Conservation (phyloP, 164 flowering plant genomes). For the Vitis rupestris region DNA sequence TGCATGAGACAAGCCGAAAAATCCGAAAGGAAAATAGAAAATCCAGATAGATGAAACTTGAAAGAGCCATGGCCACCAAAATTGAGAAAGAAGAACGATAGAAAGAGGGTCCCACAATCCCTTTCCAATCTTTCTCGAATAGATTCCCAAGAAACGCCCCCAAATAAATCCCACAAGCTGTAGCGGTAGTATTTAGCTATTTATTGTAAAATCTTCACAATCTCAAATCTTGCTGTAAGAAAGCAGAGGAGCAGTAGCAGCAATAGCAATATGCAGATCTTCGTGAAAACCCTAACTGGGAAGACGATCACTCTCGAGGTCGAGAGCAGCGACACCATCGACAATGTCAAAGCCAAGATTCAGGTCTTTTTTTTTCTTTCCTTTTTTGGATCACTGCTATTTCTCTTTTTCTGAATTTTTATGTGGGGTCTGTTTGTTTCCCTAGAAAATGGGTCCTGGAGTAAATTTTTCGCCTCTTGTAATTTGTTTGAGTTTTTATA, state of each 20-base stretch:
- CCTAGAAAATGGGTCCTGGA: neutral
- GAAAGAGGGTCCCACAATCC: too few relatives aligned
- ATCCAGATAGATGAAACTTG: too few relatives aligned
- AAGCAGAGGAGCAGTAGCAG: neutral
- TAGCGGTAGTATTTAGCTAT: too few relatives aligned
- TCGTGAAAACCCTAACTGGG: slow-evolving; percentile 45
- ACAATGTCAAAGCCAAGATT: slow-evolving; percentile 45
- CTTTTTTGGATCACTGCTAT: neutral
- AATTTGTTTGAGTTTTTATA: neutral
- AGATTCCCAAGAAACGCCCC: too few relatives aligned
- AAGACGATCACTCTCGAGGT: slow-evolving; percentile 47
- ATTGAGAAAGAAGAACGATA: too few relatives aligned
- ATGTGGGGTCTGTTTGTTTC: neutral
- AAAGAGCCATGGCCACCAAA: too few relatives aligned
- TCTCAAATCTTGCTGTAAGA: neutral
- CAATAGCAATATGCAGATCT: slow-evolving; percentile 41
- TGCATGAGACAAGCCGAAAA: too few relatives aligned
- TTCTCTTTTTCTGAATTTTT: neutral
- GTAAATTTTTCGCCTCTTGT: neutral
- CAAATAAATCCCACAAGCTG: too few relatives aligned
- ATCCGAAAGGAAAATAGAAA: too few relatives aligned
- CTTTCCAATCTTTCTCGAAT: too few relatives aligned
- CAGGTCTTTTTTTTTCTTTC: slow-evolving; percentile 24
- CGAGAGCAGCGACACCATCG: slow-evolving; percentile 45
- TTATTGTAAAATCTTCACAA: too few relatives aligned